A percentile compares a stretch with the other conserved stretches of the same genome.
phyloP scores from a whole-genome alignment of 2,329 filamentous ascomycete genomes.

The Coniochaeta sp. region DNA sequence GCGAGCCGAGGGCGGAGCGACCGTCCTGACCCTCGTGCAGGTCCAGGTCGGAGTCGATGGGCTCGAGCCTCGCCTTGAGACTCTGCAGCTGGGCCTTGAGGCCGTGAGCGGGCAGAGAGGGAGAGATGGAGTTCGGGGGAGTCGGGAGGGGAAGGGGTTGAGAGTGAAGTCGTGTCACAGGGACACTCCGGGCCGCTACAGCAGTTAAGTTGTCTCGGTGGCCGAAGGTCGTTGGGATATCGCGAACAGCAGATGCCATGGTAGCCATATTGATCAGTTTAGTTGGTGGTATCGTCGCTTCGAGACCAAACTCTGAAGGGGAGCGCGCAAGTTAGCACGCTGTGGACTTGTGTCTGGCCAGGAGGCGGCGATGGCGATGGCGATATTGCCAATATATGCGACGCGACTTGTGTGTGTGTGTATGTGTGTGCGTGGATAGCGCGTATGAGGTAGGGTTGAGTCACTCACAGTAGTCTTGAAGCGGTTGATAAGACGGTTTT shows the following conservation, averaged over 20 bases:
- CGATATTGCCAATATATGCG: constrained; percentile 12
- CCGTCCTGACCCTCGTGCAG: constrained; percentile 60
- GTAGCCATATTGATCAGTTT: constrained; percentile 48
- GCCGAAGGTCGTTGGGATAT: constrained; percentile 55
- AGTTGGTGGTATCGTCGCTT: constrained; percentile 31
- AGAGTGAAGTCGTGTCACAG: constrained; percentile 47
- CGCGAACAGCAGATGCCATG: constrained; percentile 60
- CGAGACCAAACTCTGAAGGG: constrained; percentile 32
- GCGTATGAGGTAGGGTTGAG: constrained; percentile 11
- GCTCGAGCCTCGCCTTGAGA: constrained; percentile 52
- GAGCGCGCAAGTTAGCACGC: constrained; percentile 21
- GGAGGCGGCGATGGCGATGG: constrained; percentile 10
- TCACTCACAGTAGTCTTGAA: constrained; percentile 25
- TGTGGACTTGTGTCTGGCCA: neutral
- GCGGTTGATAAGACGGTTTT: constrained; percentile 8
- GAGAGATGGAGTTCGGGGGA: constrained; percentile 92
- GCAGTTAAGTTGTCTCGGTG: constrained; percentile 65
- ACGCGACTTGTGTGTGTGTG: neutral
- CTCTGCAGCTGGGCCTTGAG: constrained; percentile 60
- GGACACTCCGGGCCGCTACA: constrained; percentile 61
- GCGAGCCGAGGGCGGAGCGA: constrained; percentile 29
- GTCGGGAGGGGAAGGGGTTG: constrained; percentile 75
- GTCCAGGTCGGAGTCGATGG: constrained; percentile 81
- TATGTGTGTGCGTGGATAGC: too few species aligned
- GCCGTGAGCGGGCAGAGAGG: constrained; percentile 74